phyloP scores from a whole-genome alignment of 1,284 basidiomycete genomes.

The Filobasidium uniguttulatum region DNA sequence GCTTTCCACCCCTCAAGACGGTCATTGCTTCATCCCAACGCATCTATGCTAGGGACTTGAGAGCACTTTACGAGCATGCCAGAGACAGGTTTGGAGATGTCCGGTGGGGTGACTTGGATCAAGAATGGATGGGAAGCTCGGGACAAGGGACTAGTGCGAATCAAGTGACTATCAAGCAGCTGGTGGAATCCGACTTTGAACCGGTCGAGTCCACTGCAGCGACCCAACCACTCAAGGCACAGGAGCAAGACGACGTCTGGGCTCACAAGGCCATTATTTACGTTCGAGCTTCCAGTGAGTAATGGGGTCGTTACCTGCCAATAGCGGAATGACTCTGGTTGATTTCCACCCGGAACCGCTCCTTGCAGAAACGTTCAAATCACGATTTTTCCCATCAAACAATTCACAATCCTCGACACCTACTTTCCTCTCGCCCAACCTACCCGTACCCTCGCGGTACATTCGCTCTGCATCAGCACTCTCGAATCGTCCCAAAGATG shows the following conservation, averaged over 20 bases:
- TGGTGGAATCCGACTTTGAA: background rate
- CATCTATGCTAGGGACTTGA: conserved; percentile 64
- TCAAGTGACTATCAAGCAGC: background rate
- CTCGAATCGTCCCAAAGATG: background rate
- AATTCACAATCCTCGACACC: background rate
- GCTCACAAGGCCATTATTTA: conserved; percentile 93
- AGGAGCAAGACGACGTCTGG: conserved; percentile 52
- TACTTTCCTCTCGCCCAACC: conserved; percentile 9
- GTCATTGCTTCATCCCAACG: conserved; percentile 19
- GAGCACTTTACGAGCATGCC: conserved; percentile 57
- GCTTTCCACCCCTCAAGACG: background rate
- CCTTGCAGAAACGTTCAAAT: background rate
- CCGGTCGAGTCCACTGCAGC: background rate
- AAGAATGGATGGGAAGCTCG: conserved; percentile 40
- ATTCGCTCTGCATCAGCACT: background rate
- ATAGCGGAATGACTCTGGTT: conserved; percentile 11
- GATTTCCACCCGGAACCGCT: conserved; percentile 7
- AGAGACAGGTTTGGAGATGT: conserved; percentile 85
- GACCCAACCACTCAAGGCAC: background rate
- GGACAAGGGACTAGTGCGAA: conserved; percentile 20
- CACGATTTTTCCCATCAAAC: background rate
- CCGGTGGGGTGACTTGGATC: conserved; percentile 51
- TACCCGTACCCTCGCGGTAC: conserved; percentile 1
- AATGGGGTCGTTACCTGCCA: conserved; percentile 65
- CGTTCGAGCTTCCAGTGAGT: conserved; percentile 67